Evolutionary conservation across 2,329 filamentous ascomycete species (phyloP).

Genomic region (Fusarium sp.): DNA sequence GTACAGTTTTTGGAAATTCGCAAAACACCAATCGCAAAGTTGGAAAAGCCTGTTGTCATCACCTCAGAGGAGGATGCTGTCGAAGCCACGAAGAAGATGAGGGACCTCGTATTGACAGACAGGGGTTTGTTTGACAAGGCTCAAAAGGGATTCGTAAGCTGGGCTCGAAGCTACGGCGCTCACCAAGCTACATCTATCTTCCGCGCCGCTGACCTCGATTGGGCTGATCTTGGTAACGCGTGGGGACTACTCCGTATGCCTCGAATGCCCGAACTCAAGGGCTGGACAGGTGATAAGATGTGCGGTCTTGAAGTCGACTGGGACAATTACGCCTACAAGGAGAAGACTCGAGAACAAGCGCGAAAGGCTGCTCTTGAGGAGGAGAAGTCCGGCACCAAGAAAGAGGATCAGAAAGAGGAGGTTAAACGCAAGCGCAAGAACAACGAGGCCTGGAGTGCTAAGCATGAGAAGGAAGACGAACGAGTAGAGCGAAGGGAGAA

Average conservation of each 20-base stretch:
- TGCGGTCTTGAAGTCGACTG: slow-evolving; percentile 74
- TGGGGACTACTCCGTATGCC: slow-evolving; percentile 91
- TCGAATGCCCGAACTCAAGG: slow-evolving; percentile 90
- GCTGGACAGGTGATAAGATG: slow-evolving; percentile 74
- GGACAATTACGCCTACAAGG: slow-evolving; percentile 75
- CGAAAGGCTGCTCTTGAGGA: slow-evolving; percentile 67
- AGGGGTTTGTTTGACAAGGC: slow-evolving; percentile 82
- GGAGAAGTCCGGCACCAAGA: slow-evolving; percentile 54
- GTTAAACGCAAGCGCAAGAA: slow-evolving; percentile 68
- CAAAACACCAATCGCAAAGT: slow-evolving; percentile 80
- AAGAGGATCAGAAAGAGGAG: slow-evolving; percentile 55
- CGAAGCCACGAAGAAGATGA: slow-evolving; percentile 68
- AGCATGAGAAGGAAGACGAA: slow-evolving; percentile 72
- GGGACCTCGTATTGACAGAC: slow-evolving; percentile 64
- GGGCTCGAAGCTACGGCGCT: slow-evolving; percentile 90
- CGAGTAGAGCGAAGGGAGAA: slow-evolving; percentile 72
- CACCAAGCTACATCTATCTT: slow-evolving; percentile 95
- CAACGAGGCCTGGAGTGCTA: slow-evolving; percentile 78
- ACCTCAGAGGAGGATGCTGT: slow-evolving; percentile 72
- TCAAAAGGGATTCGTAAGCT: slow-evolving; percentile 91
- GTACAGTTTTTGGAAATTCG: slow-evolving; percentile 86
- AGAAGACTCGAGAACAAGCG: slow-evolving; percentile 75
- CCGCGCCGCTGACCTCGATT: slow-evolving; percentile 82
- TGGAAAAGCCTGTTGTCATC: slow-evolving; percentile 66
- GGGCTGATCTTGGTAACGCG: slow-evolving; percentile 80